phyloP scores from a whole-genome alignment of 768 basidiomycete genomes.

The Serendipita vermifera region DNA sequence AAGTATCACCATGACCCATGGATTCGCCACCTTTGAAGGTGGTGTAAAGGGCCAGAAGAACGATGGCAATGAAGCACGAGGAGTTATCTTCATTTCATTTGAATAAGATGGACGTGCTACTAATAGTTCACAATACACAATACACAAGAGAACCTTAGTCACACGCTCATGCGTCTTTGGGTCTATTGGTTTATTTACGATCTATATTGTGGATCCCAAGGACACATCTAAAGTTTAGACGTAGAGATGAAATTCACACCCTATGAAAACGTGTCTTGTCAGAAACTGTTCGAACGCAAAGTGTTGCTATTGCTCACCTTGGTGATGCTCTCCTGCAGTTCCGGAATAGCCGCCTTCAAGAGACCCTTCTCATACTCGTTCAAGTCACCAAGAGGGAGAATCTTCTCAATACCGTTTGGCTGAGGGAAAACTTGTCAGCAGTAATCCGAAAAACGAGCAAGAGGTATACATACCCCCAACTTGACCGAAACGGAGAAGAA shows the following conservation, averaged over 20 bases:
- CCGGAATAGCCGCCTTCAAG: conserved; percentile 66
- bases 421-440: conserved; percentile 21
- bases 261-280: conserved; percentile 4
- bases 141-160: too few relatives aligned
- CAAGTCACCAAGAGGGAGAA: conserved; percentile 65
- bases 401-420: conserved; percentile 71
- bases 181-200: too few relatives aligned
- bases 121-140: too few relatives aligned
- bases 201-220: too few relatives aligned
- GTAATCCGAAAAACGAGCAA: conserved; percentile 9
- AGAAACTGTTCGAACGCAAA: not conserved
- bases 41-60: too few relatives aligned
- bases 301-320: conserved; percentile 19
- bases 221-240: conserved; percentile 17
- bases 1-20: too few relatives aligned
- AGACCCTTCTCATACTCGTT: conserved; percentile 62
- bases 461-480: conserved; percentile 55
- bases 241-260: conserved; percentile 17
- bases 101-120: too few relatives aligned
- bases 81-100: too few relatives aligned
- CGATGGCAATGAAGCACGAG: too few relatives aligned
- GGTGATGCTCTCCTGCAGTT: conserved; percentile 59
- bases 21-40: too few relatives aligned
- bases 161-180: too few relatives aligned
- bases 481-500: conserved; percentile 86